Conservation (phyloP, 1,139 yeast species). For the Yamadazyma siamensis region DNA sequence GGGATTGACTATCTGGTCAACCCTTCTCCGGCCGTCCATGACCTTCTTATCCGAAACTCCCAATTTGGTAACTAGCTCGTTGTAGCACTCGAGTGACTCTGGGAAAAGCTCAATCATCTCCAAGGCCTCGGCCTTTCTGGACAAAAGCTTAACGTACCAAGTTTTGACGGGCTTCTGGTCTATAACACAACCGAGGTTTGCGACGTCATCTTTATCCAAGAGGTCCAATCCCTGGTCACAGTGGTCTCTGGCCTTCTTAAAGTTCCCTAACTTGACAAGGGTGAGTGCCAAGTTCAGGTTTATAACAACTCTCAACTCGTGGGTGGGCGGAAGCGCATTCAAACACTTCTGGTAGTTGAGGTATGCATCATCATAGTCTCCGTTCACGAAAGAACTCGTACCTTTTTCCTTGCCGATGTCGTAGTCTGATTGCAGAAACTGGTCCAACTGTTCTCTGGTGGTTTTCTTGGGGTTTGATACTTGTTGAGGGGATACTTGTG, state of each 20-base stretch:
- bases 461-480: too few species aligned
- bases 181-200: slow-evolving; percentile 19
- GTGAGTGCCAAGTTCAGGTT: slow-evolving; percentile 76
- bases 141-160: slow-evolving; percentile 69
- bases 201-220: slow-evolving; percentile 36
- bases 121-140: slow-evolving; percentile 76
- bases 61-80: slow-evolving; percentile 51
- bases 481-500: too few species aligned
- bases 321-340: slow-evolving; percentile 57
- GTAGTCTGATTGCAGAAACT: slow-evolving; percentile 49
- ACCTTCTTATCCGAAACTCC: slow-evolving; percentile 65
- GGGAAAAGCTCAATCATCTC: slow-evolving; percentile 73
- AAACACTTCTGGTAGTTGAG: slow-evolving; percentile 61
- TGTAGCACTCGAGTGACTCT: slow-evolving; percentile 62
- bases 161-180: slow-evolving; percentile 59
- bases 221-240: slow-evolving; percentile 57
- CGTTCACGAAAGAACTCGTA: slow-evolving; percentile 61
- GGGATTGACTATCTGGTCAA: slow-evolving; percentile 63
- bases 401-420: slow-evolving; percentile 60
- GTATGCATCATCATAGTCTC: slow-evolving; percentile 76
- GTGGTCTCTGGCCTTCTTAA: slow-evolving; percentile 55
- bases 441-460: slow-evolving; percentile 24
- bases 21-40: slow-evolving; percentile 81
- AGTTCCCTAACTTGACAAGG: slow-evolving; percentile 68
- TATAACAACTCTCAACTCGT: slow-evolving; percentile 65